Conservation (phyloP, 768 basidiomycete species). For the Austroboletus eburneus region DNA sequence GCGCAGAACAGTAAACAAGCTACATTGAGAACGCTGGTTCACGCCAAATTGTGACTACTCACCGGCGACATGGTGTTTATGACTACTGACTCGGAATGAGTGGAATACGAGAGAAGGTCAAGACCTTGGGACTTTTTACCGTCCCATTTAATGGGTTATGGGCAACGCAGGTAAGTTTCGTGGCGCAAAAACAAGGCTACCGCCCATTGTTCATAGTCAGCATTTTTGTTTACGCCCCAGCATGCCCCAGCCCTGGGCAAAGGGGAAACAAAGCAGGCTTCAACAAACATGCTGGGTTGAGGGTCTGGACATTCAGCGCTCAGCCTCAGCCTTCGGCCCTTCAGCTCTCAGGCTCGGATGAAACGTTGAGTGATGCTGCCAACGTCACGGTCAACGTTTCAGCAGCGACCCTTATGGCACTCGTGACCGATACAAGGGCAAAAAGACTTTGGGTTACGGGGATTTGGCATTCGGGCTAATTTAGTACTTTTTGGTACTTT, state of each 20-base stretch:
- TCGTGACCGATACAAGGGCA: too few relatives aligned
- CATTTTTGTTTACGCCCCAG: conserved; percentile 1
- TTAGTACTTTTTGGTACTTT: too few relatives aligned
- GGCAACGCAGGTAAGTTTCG: conserved; percentile 21
- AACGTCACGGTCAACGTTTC: too few relatives aligned
- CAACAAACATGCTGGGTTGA: conserved; percentile 21
- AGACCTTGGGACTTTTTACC: conserved; percentile 27
- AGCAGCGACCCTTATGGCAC: too few relatives aligned
- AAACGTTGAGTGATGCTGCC: too few relatives aligned
- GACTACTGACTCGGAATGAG: conserved; percentile 9
- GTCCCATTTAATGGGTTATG: conserved; percentile 22
- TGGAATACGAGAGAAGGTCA: background rate
- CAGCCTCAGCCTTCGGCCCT: too few relatives aligned
- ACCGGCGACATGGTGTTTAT: conserved; percentile 27
- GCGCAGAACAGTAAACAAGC: background rate
- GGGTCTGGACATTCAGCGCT: too few relatives aligned
- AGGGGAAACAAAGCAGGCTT: conserved; percentile 20
- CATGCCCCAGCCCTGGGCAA: conserved; percentile 25
- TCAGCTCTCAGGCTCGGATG: too few relatives aligned
- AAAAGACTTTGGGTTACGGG: too few relatives aligned
- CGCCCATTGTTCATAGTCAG: conserved; percentile 7
- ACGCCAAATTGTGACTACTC: conserved; percentile 17
- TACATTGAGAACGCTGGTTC: background rate
- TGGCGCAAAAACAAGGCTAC: conserved; percentile 7
- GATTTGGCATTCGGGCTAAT: too few relatives aligned